Evolutionary conservation across 2,329 filamentous ascomycete species (phyloP), one percentile per base, ranked within the genome.

Genomic region (Davidsoniella australis): DNA sequence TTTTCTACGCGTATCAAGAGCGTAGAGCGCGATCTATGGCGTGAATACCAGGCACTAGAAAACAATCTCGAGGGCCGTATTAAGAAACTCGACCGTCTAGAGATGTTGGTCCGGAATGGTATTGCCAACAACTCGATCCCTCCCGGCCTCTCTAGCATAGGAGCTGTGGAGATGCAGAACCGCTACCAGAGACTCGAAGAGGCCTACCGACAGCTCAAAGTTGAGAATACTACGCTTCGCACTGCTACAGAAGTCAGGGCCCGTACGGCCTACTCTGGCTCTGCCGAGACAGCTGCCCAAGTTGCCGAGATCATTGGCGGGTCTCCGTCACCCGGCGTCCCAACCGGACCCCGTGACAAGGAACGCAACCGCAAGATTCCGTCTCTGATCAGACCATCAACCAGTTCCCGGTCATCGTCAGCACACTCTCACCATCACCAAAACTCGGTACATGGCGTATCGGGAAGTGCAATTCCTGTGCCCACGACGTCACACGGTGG

Each of bases 1-100:
- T 94, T 94, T 68, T 82, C 85, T 58, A 70, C 73, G 38, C 81
- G 85, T 53, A 85, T 95, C 60, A 84, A 85, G 58, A 70, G 72
- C 5, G 80, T 95, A n/a, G 91, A 98, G 63, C 80, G 84, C 45
- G 85, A 94, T 53, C 67, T 96, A n/a, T 82, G 80, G 67, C 85
- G 86, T 54, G 88, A 96, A 59, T 96, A 95, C 59, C 84, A 93
- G 58, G 76, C 74, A 0, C 71, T 98, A 1, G 87, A 95, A 62
- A 79, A 78, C 56, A 84, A 79, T 37, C 76, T 95, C 24, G 85
- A 91, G 48, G 66, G 78, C 23, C 80, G 87, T 14, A 74, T 81
- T 53, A 91, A 93, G 67, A 85, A 86, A 57, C 75, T 98, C 26
- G 89, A 96, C 55, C 77, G 84, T 2, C 71, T 98, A 1, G 91